phyloP scores from a whole-genome alignment of 2,329 filamentous ascomycete species.

The Penicillium sp. region DNA sequence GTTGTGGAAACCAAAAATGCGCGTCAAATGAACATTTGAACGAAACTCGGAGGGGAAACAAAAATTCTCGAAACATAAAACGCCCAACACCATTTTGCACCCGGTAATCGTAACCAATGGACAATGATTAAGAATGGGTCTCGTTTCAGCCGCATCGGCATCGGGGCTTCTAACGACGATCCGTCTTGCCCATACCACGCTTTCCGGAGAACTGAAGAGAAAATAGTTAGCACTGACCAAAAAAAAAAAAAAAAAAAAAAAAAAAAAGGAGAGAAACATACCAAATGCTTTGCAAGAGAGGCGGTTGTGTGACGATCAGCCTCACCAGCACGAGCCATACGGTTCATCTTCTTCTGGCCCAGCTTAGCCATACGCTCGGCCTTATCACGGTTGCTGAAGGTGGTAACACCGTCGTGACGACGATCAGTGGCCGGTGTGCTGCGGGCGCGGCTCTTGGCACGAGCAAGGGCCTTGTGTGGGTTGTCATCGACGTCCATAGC shows the following conservation, averaged over 20 bases:
- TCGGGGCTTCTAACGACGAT: slow-evolving; percentile 31
- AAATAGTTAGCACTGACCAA: slow-evolving; percentile 22
- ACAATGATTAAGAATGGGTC: slow-evolving; percentile 26
- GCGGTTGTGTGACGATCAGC: slow-evolving; percentile 82
- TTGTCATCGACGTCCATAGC: slow-evolving; percentile 55
- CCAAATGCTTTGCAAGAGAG: slow-evolving; percentile 79
- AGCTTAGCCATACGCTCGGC: slow-evolving; percentile 81
- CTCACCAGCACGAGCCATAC: slow-evolving; percentile 93
- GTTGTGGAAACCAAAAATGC: slow-evolving; percentile 9
- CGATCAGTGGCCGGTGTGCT: slow-evolving; percentile 45
- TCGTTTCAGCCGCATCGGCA: slow-evolving; percentile 21
- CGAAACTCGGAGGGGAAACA: slow-evolving; percentile 6
- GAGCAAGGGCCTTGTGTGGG: slow-evolving; percentile 45
- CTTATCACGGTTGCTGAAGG: slow-evolving; percentile 60
- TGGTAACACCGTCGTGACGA: slow-evolving; percentile 50
- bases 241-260: too few relatives aligned
- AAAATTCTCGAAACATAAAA: slow-evolving; percentile 8
- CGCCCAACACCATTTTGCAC: slow-evolving; percentile 27
- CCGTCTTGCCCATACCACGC: slow-evolving; percentile 83
- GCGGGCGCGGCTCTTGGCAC: slow-evolving; percentile 63
- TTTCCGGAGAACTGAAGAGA: slow-evolving; percentile 67
- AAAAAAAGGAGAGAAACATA: slow-evolving; percentile 43
- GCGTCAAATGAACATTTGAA: slow-evolving; percentile 16
- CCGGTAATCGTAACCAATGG: slow-evolving; percentile 24
- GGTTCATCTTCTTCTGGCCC: slow-evolving; percentile 96